These are phyloP conservation scores for Carex scoparia DNA, from an alignment of 176 grass and related monocot species.

Conservation along the genomic window DNA sequence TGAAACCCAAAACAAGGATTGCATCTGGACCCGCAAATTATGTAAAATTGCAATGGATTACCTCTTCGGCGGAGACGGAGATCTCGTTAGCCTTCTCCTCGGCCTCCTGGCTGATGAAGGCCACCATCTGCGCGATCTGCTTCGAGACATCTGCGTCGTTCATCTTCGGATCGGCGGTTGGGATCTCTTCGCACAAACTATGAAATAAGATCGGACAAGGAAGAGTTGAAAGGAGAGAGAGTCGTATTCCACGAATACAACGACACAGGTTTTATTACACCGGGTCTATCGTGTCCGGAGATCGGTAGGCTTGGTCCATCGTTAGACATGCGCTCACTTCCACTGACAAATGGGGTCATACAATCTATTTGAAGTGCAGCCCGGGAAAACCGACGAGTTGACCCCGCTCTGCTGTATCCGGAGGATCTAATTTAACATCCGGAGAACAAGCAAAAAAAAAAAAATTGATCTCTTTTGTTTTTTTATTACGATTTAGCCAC, in stretches of 20 bases:
- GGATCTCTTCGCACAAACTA: not conserved
- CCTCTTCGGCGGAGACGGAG: slow-evolving; percentile 62
- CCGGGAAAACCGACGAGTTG: not conserved
- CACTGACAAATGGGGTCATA: not conserved
- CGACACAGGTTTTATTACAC: not conserved
- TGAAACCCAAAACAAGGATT: not conserved
- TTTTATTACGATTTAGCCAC: too few species aligned
- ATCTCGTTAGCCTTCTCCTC: slow-evolving; percentile 72
- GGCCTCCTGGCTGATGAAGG: slow-evolving; percentile 66
- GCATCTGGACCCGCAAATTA: not conserved
- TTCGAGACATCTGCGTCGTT: slow-evolving; percentile 36
- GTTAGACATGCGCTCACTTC: not conserved
- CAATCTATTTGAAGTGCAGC: not conserved
- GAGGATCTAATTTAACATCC: too few species aligned
- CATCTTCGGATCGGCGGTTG: slow-evolving; percentile 33
- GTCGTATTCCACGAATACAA: not conserved
- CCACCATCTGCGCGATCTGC: slow-evolving; percentile 65
- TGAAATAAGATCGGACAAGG: slow-evolving; percentile 16
- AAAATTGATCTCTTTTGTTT: too few species aligned
- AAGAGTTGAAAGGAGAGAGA: slow-evolving; percentile 2
- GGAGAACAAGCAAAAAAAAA: too few species aligned
- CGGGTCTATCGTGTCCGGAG: not conserved
- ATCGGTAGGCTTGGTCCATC: not conserved
- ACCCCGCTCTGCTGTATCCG: not conserved
- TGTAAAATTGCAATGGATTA: not conserved